A percentile compares a stretch with the other conserved stretches of the same genome.
Conservation (phyloP, 139 green algal genomes). For the Zygnema cylindricum region DNA sequence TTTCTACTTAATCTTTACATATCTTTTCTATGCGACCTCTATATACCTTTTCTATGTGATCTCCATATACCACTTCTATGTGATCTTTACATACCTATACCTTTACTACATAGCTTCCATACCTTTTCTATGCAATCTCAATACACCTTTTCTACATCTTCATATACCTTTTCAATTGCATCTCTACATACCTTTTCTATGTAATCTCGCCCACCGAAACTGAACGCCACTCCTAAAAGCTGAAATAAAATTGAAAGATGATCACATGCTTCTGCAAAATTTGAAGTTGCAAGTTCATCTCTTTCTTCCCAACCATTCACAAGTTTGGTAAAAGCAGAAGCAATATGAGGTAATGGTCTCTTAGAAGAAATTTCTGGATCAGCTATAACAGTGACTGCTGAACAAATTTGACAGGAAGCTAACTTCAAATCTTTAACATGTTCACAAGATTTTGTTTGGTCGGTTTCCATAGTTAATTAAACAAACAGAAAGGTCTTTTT, state of each 20-base stretch:
- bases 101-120: too few relatives aligned
- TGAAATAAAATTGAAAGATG: conserved; percentile 43
- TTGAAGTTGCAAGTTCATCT: background rate
- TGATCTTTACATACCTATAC: too few relatives aligned
- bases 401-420: background rate
- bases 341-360: background rate
- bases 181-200: conserved; percentile 39
- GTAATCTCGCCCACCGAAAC: conserved; percentile 49
- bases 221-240: conserved; percentile 43
- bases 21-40: too few relatives aligned
- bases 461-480: too few relatives aligned
- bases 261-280: conserved; percentile 45
- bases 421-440: background rate
- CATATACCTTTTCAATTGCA: background rate
- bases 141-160: too few relatives aligned
- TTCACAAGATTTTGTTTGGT: too few relatives aligned
- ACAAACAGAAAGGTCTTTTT: too few relatives aligned
- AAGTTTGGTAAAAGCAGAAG: background rate
- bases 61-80: too few relatives aligned
- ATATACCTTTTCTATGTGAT: too few relatives aligned
- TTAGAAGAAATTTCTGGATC: background rate
- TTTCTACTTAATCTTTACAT: too few relatives aligned
- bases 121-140: too few relatives aligned
- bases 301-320: background rate
- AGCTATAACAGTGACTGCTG: background rate